A percentile compares a stretch with the other conserved stretches of the same genome.
Evolutionary conservation across 805 yeast species (phyloP).

Genomic region (Teunomyces lycoperdinae): DNA sequence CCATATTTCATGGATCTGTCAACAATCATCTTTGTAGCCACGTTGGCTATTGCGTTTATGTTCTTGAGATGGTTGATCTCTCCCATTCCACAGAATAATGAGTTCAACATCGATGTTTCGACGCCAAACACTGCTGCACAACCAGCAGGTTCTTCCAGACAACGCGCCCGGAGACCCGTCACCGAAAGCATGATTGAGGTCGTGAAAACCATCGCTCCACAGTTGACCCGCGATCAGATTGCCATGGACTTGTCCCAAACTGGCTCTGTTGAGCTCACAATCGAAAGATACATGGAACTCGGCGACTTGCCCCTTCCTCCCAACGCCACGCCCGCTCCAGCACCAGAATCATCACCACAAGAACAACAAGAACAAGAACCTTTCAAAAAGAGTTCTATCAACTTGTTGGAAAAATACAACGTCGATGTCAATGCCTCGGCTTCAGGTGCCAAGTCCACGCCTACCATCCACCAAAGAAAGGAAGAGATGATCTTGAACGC

Average conservation of each 20-base stretch:
- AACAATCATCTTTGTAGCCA: conserved; percentile 47
- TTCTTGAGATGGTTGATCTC: conserved; percentile 65
- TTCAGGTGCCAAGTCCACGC: conserved; percentile 12
- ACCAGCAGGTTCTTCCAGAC: conserved; percentile 7
- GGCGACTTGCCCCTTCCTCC: conserved; percentile 61
- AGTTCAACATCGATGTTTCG: conserved; percentile 8
- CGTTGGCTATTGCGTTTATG: conserved; percentile 52
- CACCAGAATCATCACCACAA: conserved; percentile 5
- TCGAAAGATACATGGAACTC: conserved; percentile 63
- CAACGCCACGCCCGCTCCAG: conserved; percentile 16
- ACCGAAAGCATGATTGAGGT: conserved; percentile 78
- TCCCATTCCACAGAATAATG: conserved; percentile 47
- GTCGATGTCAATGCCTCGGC: conserved; percentile 23
- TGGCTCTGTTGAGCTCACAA: conserved; percentile 79
- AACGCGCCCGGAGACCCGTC: conserved; percentile 39
- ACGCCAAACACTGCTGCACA: conserved; percentile 8
- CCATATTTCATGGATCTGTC: conserved; percentile 47
- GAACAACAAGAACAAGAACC: neutral
- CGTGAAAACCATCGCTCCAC: conserved; percentile 81
- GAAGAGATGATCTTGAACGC: conserved; percentile 43
- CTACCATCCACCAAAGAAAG: conserved; percentile 20
- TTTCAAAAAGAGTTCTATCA: conserved; percentile 1
- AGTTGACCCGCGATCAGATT: conserved; percentile 65
- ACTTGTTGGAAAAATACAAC: conserved; percentile 43
- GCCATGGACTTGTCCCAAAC: conserved; percentile 68